Base-by-base conservation (phyloP, 2,329 filamentous ascomycete genomes). In the Fulvia fulva region DNA sequence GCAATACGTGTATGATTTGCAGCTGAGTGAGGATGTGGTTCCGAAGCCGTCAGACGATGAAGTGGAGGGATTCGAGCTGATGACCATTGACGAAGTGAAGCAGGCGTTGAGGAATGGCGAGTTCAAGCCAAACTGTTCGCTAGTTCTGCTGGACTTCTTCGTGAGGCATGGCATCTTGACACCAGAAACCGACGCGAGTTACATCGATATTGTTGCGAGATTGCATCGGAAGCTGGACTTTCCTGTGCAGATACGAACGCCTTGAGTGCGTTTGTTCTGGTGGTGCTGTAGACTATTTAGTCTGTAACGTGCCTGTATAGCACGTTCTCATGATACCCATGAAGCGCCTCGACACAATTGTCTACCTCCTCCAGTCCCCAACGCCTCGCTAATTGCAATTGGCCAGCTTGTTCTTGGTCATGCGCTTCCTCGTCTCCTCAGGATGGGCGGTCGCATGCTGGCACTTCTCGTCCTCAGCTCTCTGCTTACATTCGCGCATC, bases 51-150 rank as follows among this genome's bases (percentile, higher is more conserved):
- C 88, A 58, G 94, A 99, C 73, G 87, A 88, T 54, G 94, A 99
- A 77, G 94, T 96, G 4, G 90, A 91, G 69, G 84, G 85, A 61
- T 97, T 97, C 72, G 83, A 85, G 70, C 79, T 97, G 58, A 87
- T 85, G 82, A 86, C 82, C 1, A 81, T 97, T 43, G 83, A 88
- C n/a, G 83, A 96, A 74, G 84, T 95, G 46, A 83, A 86, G 73
- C 78, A 80, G 57, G 85, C 87, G 46, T 77, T 99, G 69, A 81
- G 80, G 16, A 77, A 79, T 53, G 90, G 89, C 14, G 83, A 87
- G 66, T 99, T 93, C 79, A 99, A 99, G 79, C 89, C 92, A 1
- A 97, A 97, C 73, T 97, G 92, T 74, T 88, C 89, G 14, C 73
- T 94, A 58, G 84, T 96, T 50, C 77, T 94, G 71, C 75, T 97